Base-by-base conservation (phyloP, 2,329 filamentous ascomycete genomes). In the Pseudogymnoascus sp. region DNA sequence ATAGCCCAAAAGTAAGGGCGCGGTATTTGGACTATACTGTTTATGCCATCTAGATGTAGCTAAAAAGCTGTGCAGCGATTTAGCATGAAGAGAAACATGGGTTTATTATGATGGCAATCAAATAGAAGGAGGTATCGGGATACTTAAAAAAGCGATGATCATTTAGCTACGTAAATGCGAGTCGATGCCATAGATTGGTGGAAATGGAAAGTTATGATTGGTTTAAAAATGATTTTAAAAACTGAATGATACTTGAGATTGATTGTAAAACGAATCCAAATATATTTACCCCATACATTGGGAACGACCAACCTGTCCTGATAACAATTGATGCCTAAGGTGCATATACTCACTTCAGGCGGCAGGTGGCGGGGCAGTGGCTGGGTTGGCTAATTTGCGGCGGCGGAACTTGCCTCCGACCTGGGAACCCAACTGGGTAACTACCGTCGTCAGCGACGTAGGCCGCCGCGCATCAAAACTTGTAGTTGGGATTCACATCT, bases 361-460 rank as follows among this genome's bases (percentile, higher is more conserved):
- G 49, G 49, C 8, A 12, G 45, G 49, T 55, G 49, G 49, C 49
- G 49, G 49, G 49, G 28, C 49, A 55, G 28, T 21, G 49, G 49
- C 49, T 55, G 49, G 49, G 49, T 52, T 52, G 45, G 49, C 28
- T 55, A 55, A 55, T 55, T 55, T 55, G 45, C 49, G 49, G 49
- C 28, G 49, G 49, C 49, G 49, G 49, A 55, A 55, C 49, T 55
- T 55, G 49, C 49, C 49, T 55, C 49, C 49, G 49, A 31, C 33
- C 21, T 40, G 18, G 58, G 58, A 25, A 60, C 58, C 58, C 58
- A 41, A 40, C 35, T 60, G 58, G 58, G 37, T 41, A 60, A 60
- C 58, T 60, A 31, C 35, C 40, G 58, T 60, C 58, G 35, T 60
- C 58, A 60, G 58, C 58, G 58, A 60, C 58, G 33, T 60, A 25